These are phyloP conservation scores for Nemophila menziesii DNA, from an alignment of 257 asterid species.

Conservation along the genomic window DNA sequence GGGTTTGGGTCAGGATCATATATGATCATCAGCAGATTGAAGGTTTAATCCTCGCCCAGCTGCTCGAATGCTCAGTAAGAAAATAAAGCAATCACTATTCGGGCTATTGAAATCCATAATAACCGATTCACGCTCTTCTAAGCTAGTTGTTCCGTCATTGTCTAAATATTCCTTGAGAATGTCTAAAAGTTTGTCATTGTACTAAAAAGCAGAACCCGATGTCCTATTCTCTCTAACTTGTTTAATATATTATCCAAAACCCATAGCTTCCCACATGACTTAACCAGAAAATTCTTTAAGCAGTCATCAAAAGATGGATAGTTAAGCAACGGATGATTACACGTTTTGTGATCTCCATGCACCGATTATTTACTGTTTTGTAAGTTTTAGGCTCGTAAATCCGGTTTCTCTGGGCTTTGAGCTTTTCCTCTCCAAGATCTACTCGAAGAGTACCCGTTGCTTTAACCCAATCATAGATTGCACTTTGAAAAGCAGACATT, in stretches of 20 bases:
- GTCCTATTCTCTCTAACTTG: conserved; percentile 90
- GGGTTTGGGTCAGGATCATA: conserved; percentile 99
- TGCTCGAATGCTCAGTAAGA: conserved; percentile 98
- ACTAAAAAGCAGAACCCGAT: conserved; percentile 89
- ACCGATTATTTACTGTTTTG: conserved; percentile 70
- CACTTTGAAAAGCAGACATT: conserved; percentile 96
- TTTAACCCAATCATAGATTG: conserved; percentile 94
- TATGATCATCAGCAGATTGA: conserved; percentile 93
- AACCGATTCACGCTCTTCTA: conserved; percentile 98
- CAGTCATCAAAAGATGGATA: conserved; percentile 81
- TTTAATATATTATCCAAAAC: conserved; percentile 77
- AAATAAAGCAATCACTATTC: conserved; percentile 80
- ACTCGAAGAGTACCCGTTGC: conserved; percentile 89
- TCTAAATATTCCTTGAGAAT: conserved; percentile 92
- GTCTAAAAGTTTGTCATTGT: conserved; percentile 98
- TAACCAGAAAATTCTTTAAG: conserved; percentile 86
- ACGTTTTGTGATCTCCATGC: conserved; percentile 98
- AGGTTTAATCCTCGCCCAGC: conserved; percentile 99
- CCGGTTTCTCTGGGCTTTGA: conserved; percentile 56
- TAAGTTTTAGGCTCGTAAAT: conserved; percentile 75
- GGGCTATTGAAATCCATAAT: conserved; percentile 90
- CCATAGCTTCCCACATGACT: conserved; percentile 97
- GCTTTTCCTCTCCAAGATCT: conserved; percentile 93
- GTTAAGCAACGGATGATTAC: conserved; percentile 94
- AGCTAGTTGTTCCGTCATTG: conserved; percentile 98